These are phyloP conservation scores for Anaeromyces robustus DNA, from an alignment of 192 early-diverging fungal species.

Conservation along the genomic window DNA sequence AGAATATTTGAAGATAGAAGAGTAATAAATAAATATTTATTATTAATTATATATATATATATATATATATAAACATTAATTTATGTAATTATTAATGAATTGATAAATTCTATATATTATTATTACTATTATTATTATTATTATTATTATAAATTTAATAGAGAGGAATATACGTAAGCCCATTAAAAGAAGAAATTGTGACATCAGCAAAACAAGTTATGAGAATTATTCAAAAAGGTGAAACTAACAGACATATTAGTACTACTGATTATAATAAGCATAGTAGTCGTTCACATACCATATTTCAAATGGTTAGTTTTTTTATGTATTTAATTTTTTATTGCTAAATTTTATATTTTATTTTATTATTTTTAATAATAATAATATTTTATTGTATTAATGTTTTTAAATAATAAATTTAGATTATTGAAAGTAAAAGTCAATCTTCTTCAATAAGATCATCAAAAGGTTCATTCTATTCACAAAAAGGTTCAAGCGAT, in stretches of 20 bases:
- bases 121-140: no score
- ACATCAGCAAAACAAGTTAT: constrained; percentile 54
- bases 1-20: constrained; percentile 71
- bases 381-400: not conserved
- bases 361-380: no score
- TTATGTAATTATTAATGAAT: no score
- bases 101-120: no score
- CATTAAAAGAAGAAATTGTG: constrained; percentile 58
- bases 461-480: constrained; percentile 7
- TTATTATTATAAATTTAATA: constrained; percentile 1
- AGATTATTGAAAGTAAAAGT: constrained; percentile 67
- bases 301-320: constrained; percentile 68
- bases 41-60: no score
- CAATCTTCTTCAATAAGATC: constrained; percentile 9
- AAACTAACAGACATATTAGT: constrained; percentile 72
- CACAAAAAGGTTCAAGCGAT: constrained; percentile 1
- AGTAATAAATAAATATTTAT: not conserved
- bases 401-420: not conserved
- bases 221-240: constrained; percentile 57
- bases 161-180: constrained; percentile 58
- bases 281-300: constrained; percentile 84
- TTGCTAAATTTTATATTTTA: no score
- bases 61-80: no score
- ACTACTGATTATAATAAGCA: constrained; percentile 87
- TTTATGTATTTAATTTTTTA: constrained; percentile 1